Evolutionary conservation across 495 filamentous ascomycete genomes (phyloP), one percentile per base, ranked within the genome.

Genomic region (Aspergillus saccharolyticus): DNA sequence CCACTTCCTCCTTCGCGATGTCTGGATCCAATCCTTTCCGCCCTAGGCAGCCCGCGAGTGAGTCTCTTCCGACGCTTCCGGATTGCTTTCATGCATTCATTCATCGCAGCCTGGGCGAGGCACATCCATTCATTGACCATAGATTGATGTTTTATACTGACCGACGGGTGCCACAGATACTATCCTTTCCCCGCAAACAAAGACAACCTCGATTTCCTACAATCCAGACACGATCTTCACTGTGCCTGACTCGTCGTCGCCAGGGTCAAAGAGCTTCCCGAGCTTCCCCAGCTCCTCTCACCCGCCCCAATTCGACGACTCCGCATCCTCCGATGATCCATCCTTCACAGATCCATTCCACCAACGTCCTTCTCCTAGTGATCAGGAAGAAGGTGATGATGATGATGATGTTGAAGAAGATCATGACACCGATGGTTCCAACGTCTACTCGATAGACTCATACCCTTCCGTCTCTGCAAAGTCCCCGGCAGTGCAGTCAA

Each of bases 1-100:
- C 51, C 59, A 63, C 54, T 28, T 28, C 25, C 66, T 70, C 55
- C 66, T 70, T 54, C 73, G 70, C 72, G 61, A 82, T 82, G 79
- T 77, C 79, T 75, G 77, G 73, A 67, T 79, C 71, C 66, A 82
- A 82, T 78, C 79, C 79, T 70, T 82, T 82, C 68, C 79, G 79
- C 68, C 71, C 68, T 68, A 78, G 66, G 59, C 72, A 71, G 52
- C 42, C 65, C 47, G 66, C 71, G 60, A 63, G 74, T 76, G 56
- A 69, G 70, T 64, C 55, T 39, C 52, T 52, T 55, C 63, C 66
- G 59, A 57, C 54, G 52, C 53, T 64, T 63, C 59, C 62, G 56
- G 44, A 44, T 39, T 39, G 33, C 33, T 49, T 44, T 30, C 39
- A 16, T 28, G 39, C 25, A 50, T 15, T 24, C 54, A 45, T 45